A percentile compares a stretch with the other conserved stretches of the same genome.
Evolutionary conservation across 2,329 filamentous ascomycete genomes (phyloP).

Genomic region (Neocatenulostroma microsporum): DNA sequence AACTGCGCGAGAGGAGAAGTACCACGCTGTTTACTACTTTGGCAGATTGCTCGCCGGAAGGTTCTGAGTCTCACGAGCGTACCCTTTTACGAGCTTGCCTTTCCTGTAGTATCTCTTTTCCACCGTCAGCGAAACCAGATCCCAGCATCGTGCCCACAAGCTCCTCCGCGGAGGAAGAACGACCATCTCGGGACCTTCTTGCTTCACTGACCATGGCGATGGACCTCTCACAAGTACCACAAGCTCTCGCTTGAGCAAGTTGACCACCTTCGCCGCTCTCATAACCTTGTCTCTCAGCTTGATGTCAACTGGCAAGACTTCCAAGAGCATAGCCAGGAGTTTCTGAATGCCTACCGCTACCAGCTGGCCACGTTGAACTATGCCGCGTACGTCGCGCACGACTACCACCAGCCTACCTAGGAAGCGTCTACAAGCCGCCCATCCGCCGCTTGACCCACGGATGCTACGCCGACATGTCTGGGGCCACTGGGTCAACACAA

Average conservation of each 20-base stretch:
- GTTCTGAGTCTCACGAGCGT: too few species aligned
- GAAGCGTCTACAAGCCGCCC: slow-evolving; percentile 30
- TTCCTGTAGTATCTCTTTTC: too few species aligned
- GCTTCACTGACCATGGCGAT: too few species aligned
- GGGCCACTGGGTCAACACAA: slow-evolving; percentile 38
- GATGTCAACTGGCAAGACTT: slow-evolving; percentile 29
- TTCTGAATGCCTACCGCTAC: slow-evolving; percentile 32
- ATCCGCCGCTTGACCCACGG: slow-evolving; percentile 31
- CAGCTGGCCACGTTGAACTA: slow-evolving; percentile 38
- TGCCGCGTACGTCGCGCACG: slow-evolving; percentile 32
- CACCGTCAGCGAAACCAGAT: too few species aligned
- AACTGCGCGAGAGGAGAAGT: too few species aligned
- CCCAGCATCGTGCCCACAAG: too few species aligned
- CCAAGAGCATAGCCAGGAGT: slow-evolving; percentile 35
- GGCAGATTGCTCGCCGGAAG: too few species aligned
- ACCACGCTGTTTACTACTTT: too few species aligned
- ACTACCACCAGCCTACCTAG: slow-evolving; percentile 32
- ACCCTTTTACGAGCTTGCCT: too few species aligned
- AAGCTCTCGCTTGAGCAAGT: slow-evolving; percentile 21
- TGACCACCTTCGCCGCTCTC: slow-evolving; percentile 32
- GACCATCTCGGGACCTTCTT: too few species aligned
- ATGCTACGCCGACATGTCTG: slow-evolving; percentile 38
- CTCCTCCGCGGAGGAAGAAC: too few species aligned
- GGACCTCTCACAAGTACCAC: too few species aligned
- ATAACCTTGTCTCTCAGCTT: slow-evolving; percentile 28